These are phyloP conservation scores for Trichophyton equinum DNA, from an alignment of 2,329 filamentous ascomycete genomes.

Conservation along the genomic window DNA sequence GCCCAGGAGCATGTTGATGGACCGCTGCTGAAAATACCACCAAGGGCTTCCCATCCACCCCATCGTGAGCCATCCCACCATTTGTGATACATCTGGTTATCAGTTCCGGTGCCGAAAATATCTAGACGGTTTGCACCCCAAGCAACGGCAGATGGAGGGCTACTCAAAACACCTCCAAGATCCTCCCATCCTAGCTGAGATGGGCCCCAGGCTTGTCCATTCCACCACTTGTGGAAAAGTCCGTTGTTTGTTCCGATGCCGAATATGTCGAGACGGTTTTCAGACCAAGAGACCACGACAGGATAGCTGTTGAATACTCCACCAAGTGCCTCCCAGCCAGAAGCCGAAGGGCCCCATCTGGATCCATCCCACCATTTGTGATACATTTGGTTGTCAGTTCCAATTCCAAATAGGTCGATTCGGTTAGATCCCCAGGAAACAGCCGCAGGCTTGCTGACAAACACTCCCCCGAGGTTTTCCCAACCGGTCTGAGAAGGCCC, in stretches of 20 bases:
- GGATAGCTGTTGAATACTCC: conserved; percentile 11
- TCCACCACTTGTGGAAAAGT: conserved; percentile 13
- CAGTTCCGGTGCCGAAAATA: conserved; percentile 16
- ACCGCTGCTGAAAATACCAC: conserved; percentile 14
- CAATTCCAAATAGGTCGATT: conserved; percentile 16
- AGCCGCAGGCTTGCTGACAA: conserved; percentile 14
- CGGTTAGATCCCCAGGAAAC: conserved; percentile 15
- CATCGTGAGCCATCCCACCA: conserved; percentile 11
- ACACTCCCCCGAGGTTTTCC: conserved; percentile 14
- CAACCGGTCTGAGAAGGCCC: conserved; percentile 11
- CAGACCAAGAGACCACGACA: conserved; percentile 10
- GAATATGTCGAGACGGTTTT: conserved; percentile 12
- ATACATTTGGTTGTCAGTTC: conserved; percentile 14
- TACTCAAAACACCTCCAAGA: conserved; percentile 15
- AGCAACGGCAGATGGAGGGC: conserved; percentile 14
- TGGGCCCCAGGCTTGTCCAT: conserved; percentile 10
- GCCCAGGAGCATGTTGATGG: conserved; percentile 15
- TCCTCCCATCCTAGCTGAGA: conserved; percentile 12
- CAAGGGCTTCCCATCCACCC: conserved; percentile 12
- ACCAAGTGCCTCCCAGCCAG: conserved; percentile 11
- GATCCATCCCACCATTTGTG: conserved; percentile 15
- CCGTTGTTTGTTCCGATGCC: conserved; percentile 11
- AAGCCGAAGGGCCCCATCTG: conserved; percentile 9
- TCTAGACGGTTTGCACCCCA: conserved; percentile 15
- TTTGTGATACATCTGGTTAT: conserved; percentile 14